Evolutionary conservation across 169 alveolate species (phyloP).

Genomic region (Cryptosporidium ryanae): DNA sequence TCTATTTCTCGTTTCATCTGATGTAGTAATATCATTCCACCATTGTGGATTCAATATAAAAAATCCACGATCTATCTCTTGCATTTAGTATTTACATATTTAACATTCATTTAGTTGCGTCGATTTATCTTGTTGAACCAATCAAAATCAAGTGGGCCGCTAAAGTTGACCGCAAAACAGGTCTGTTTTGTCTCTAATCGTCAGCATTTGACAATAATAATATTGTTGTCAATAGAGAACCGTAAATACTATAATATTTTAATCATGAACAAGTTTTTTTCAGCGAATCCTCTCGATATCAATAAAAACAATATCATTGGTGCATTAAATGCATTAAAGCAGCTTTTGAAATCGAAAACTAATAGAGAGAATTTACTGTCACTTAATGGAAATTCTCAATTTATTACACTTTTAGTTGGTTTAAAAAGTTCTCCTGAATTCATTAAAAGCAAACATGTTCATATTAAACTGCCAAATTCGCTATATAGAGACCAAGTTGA

Average conservation of each 20-base stretch:
- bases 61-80: slow-evolving; percentile 53
- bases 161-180: slow-evolving; percentile 31
- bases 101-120: background rate
- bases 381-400: background rate
- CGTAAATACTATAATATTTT: background rate
- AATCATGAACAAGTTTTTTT: slow-evolving; percentile 14
- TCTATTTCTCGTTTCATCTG: slow-evolving; percentile 9
- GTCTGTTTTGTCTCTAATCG: slow-evolving; percentile 70
- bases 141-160: slow-evolving; percentile 25
- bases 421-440: slow-evolving; percentile 29
- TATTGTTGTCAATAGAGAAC: background rate
- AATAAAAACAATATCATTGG: slow-evolving; percentile 1
- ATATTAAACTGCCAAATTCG: slow-evolving; percentile 25
- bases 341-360: slow-evolving; percentile 20
- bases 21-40: slow-evolving; percentile 48
- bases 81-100: slow-evolving; percentile 34
- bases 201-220: slow-evolving; percentile 9
- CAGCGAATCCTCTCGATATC: slow-evolving; percentile 23
- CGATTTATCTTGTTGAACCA: background rate
- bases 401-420: slow-evolving; percentile 30
- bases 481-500: slow-evolving; percentile 19
- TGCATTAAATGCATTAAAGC: slow-evolving; percentile 51
- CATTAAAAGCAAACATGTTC: slow-evolving; percentile 55
- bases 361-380: slow-evolving; percentile 26
- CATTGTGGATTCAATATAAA: slow-evolving; percentile 36